phyloP scores from a whole-genome alignment of 129 eudicot genomes.

The Saposhnikovia divaricata region DNA sequence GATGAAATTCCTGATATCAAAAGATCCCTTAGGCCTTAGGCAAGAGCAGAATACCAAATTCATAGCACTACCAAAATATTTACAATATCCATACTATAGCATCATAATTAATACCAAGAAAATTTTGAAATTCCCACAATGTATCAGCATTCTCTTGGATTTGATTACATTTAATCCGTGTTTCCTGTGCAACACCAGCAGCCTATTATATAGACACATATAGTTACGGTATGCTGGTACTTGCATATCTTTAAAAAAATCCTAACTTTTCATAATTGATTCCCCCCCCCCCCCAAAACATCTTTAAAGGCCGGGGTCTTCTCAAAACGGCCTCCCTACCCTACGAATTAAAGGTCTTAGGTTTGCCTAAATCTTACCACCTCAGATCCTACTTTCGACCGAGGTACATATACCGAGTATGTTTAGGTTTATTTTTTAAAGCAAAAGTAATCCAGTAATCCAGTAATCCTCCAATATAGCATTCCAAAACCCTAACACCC shows the following conservation, averaged over 20 bases:
- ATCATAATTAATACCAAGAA: not conserved
- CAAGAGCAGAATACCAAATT: not conserved
- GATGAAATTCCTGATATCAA: slow-evolving; percentile 66
- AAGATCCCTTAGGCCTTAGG: slow-evolving; percentile 15
- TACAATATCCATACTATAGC: not conserved
- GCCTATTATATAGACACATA: not conserved
- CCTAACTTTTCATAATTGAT: not conserved
- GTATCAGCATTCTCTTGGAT: not conserved
- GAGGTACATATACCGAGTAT: not conserved
- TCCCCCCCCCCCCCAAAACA: not conserved
- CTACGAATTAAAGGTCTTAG: not conserved
- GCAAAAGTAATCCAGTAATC: not conserved
- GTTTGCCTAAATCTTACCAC: not conserved
- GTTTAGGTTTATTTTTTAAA: not conserved
- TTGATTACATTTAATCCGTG: not conserved
- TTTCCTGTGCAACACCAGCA: not conserved
- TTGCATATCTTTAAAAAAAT: not conserved
- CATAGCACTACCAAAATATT: not conserved
- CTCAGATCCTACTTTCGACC: not conserved
- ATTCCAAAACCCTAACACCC: not conserved
- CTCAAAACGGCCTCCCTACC: not conserved
- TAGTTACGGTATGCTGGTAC: not conserved
- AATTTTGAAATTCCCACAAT: not conserved
- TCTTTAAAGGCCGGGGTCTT: not conserved
- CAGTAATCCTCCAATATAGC: not conserved